Base-by-base conservation (phyloP, 1,139 yeast genomes). In the Yamadazyma dendronema region DNA sequence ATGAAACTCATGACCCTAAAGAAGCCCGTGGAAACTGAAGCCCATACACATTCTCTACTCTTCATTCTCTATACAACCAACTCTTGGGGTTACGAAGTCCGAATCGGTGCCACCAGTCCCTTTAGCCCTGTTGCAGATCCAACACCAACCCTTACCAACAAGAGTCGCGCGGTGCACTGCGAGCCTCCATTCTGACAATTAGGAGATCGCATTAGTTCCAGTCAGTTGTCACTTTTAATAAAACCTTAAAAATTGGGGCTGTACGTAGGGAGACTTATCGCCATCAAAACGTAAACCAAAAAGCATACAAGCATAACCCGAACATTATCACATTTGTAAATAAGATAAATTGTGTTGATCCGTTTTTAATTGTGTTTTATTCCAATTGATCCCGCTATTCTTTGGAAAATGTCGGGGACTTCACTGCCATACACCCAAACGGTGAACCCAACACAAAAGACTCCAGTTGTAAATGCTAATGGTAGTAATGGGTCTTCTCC, bases 401-500 rank as follows among this genome's bases (percentile, higher is more conserved):
- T 19, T 19, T 19, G 10, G n/a, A 21, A 4, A 8, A 30, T 30
- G 32, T 30, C 32, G 32, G 32, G 26, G 32, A 30, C 17, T 6
- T 8, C 26, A 29, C 23, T 17, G 19, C 22, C 31, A 6, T 16
- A 10, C 14, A 15, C 31, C 6, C 31, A 29, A 29, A 10, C 13
- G n/a, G 8, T 29, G 13, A 17, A 29, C 22, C 9, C 22, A 24
- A 24, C 6, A 8, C 26, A 24, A 24, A 24, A 24, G 26, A 9
- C 26, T 12, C 22, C 22, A 9, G 9, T 19, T 19, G 9, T 9
- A 19, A 24, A 24, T 24, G 11, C 12, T 8, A 24, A 24, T 29
- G 15, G 32, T 9, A 9, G 23, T 8, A 37, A 27, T 19, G 27
- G 25, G 4, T 14, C 13, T 15, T 12, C 26, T 8, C 4, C 14